Conservation (phyloP, 164 flowering plant species). For the Dillenia turbinata region DNA sequence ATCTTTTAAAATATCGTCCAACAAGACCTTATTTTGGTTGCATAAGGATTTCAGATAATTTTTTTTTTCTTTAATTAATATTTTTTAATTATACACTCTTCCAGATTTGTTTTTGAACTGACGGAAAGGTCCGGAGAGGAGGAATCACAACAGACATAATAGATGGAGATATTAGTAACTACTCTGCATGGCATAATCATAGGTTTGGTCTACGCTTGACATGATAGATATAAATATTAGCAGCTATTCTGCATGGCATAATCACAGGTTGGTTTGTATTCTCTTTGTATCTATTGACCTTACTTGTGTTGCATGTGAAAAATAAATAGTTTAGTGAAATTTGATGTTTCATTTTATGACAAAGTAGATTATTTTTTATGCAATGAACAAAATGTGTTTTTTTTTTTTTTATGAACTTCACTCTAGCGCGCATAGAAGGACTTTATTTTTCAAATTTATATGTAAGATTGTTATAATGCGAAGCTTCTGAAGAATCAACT, state of each 20-base stretch:
- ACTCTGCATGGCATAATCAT: conserved; percentile 97
- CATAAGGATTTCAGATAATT: not conserved
- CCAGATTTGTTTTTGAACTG: conserved; percentile 68
- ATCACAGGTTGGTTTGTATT: conserved; percentile 36
- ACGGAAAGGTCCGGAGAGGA: conserved; percentile 61
- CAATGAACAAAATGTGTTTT: too few relatives aligned
- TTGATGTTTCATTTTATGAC: too few relatives aligned
- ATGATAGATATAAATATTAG: conserved; percentile 35
- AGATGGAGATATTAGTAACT: conserved; percentile 70
- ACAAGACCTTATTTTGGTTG: conserved; percentile 16
- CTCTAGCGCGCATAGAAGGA: too few relatives aligned
- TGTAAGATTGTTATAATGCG: too few relatives aligned
- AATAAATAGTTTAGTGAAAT: too few relatives aligned
- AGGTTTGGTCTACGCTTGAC: conserved; percentile 7
- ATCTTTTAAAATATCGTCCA: conserved; percentile 90
- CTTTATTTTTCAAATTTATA: too few relatives aligned
- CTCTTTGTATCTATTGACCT: not conserved
- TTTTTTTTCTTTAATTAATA: not conserved
- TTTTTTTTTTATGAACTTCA: too few relatives aligned
- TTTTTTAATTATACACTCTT: conserved; percentile 4
- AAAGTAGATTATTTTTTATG: too few relatives aligned
- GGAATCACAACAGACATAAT: conserved; percentile 77
- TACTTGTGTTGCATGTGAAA: too few relatives aligned
- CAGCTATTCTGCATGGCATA: too few relatives aligned
- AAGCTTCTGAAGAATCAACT: too few relatives aligned